Conservation (phyloP, 345 rosid species). For the Lepidium africanum region DNA sequence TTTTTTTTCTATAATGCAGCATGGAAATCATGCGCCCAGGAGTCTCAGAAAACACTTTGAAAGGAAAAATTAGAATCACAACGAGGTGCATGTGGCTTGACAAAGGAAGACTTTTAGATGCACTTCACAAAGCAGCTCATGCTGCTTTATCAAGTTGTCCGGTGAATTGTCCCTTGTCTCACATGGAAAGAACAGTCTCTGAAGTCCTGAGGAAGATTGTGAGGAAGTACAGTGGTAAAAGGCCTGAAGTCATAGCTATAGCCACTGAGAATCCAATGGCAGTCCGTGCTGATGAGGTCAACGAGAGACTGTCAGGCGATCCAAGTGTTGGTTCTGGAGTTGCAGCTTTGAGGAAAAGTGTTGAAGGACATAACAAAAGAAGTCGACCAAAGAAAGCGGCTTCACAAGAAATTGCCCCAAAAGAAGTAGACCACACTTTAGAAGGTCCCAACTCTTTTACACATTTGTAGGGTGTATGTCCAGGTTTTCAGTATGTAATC, state of each 20-base stretch:
- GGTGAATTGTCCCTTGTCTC: slow-evolving; percentile 71
- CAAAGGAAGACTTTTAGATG: slow-evolving; percentile 88
- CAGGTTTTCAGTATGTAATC: not conserved
- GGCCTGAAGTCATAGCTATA: slow-evolving; percentile 85
- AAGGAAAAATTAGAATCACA: slow-evolving; percentile 89
- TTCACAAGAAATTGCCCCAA: slow-evolving; percentile 23
- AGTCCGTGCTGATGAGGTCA: slow-evolving; percentile 68
- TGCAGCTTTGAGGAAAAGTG: slow-evolving; percentile 48
- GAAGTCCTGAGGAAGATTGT: slow-evolving; percentile 89
- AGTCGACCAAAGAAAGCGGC: slow-evolving; percentile 26
- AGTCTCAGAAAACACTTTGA: slow-evolving; percentile 41
- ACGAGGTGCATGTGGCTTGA: slow-evolving; percentile 98
- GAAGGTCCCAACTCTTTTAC: slow-evolving; percentile 33
- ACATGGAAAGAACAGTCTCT: slow-evolving; percentile 85
- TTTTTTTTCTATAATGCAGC: slow-evolving; percentile 38
- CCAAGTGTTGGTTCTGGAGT: slow-evolving; percentile 46
- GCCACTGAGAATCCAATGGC: slow-evolving; percentile 77
- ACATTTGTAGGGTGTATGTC: not conserved
- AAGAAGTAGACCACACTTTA: slow-evolving; percentile 16
- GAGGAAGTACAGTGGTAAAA: slow-evolving; percentile 87
- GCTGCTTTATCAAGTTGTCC: slow-evolving; percentile 92
- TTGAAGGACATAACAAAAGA: slow-evolving; percentile 37
- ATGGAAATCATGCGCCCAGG: slow-evolving; percentile 87
- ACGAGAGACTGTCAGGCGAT: slow-evolving; percentile 53
- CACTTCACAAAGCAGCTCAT: slow-evolving; percentile 87